Conservation (phyloP, 2,329 filamentous ascomycete genomes). For the Aspergillus latus region DNA sequence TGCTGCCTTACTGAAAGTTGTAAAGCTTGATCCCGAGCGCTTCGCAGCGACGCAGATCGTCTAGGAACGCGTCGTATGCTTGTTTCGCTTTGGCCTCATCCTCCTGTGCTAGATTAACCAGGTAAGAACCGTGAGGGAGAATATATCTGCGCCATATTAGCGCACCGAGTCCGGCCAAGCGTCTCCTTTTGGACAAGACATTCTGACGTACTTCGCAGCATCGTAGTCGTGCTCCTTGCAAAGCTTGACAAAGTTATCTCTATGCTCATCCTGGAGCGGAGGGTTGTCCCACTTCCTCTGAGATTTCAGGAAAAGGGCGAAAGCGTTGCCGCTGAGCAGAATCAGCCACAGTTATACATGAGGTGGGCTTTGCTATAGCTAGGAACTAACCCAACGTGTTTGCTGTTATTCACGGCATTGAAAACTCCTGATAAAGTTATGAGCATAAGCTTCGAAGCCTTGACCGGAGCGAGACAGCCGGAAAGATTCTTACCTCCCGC, state of each 20-base stretch:
- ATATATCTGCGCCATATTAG: conserved; percentile 56
- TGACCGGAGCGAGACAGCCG: too few relatives aligned
- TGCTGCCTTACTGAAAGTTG: conserved; percentile 73
- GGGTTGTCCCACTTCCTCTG: conserved; percentile 94
- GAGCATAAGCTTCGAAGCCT: too few relatives aligned
- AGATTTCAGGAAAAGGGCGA: conserved; percentile 93
- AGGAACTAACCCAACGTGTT: conserved; percentile 64
- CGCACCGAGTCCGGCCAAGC: background rate
- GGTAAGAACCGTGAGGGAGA: conserved; percentile 91
- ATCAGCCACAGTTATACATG: background rate
- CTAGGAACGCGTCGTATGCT: conserved; percentile 80
- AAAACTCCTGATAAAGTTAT: conserved; percentile 66
- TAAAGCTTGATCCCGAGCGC: conserved; percentile 85
- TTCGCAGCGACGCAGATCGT: conserved; percentile 85
- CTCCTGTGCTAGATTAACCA: conserved; percentile 89
- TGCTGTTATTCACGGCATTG: conserved; percentile 75
- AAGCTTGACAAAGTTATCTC: conserved; percentile 66
- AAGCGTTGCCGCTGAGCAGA: conserved; percentile 71
- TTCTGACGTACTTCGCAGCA: conserved; percentile 51
- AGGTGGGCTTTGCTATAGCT: background rate
- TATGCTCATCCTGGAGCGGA: conserved; percentile 66
- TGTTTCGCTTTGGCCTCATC: conserved; percentile 78
- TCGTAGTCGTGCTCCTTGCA: conserved; percentile 72
- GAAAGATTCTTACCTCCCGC: conserved; percentile 66
- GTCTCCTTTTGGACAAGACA: background rate